phyloP scores from a whole-genome alignment of 208 protist genomes.

The Balamuthia mandrillaris region DNA sequence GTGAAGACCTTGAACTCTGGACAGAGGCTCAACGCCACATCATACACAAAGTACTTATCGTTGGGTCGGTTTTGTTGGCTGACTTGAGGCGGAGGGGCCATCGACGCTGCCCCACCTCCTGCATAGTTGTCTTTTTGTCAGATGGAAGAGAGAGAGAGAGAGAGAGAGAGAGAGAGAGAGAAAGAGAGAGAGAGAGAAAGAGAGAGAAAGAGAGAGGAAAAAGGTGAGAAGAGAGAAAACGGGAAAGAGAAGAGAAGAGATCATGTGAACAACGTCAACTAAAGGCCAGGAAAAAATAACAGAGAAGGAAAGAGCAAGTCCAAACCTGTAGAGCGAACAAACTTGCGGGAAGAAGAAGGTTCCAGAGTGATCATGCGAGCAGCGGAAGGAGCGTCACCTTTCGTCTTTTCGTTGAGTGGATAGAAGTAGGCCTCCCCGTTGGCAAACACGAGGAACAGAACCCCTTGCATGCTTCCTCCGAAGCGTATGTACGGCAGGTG shows the following conservation, averaged over 20 bases:
- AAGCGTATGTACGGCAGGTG: slow-evolving; percentile 39
- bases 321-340: background rate
- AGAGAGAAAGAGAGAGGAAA: background rate
- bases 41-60: slow-evolving; percentile 34
- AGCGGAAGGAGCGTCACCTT: slow-evolving; percentile 9
- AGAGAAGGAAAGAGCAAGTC: background rate
- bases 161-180: background rate
- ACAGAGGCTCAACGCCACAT: slow-evolving; percentile 8
- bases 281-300: background rate
- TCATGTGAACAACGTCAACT: too few species aligned
- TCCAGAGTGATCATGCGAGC: slow-evolving; percentile 27
- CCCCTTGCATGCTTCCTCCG: slow-evolving; percentile 32
- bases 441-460: slow-evolving; percentile 39
- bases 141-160: background rate
- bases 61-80: too few species aligned
- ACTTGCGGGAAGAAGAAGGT: slow-evolving; percentile 22
- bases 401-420: slow-evolving; percentile 20
- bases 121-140: background rate
- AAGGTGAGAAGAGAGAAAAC: background rate
- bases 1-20: slow-evolving; percentile 31
- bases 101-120: background rate
- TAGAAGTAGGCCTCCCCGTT: slow-evolving; percentile 38
- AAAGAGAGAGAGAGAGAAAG: background rate
- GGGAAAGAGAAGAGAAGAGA: too few species aligned
- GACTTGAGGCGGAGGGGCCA: background rate